Evolutionary conservation across 2,329 filamentous ascomycete species (phyloP).

Genomic region (Alternaria tenuissima): DNA sequence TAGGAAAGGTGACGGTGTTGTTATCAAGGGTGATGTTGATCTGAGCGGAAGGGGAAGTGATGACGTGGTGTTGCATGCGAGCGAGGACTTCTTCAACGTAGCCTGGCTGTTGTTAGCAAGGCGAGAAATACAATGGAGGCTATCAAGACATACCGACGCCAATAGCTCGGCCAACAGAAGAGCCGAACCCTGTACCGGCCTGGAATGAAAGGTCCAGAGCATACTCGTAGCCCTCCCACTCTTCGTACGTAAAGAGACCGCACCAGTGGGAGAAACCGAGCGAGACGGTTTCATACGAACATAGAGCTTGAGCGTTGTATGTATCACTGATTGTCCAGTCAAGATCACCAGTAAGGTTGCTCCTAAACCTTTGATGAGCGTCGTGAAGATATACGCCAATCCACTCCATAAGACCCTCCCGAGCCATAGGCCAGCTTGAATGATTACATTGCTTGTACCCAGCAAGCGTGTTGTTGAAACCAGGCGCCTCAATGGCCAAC

Average conservation of each 20-base stretch:
- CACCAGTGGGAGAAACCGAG: conserved; percentile 80
- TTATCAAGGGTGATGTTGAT: conserved; percentile 74
- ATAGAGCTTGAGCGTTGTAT: conserved; percentile 74
- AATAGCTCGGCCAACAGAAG: conserved; percentile 73
- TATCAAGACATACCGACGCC: conserved; percentile 68
- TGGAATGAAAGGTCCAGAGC: conserved; percentile 72
- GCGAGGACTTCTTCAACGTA: conserved; percentile 75
- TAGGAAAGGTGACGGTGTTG: conserved; percentile 73
- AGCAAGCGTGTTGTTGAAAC: conserved; percentile 75
- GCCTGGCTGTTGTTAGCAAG: conserved; percentile 25
- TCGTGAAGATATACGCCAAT: conserved; percentile 69
- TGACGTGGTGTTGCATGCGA: conserved; percentile 70
- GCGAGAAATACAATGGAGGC: neutral
- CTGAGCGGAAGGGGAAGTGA: conserved; percentile 53
- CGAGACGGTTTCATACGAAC: conserved; percentile 80
- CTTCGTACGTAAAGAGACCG: conserved; percentile 75
- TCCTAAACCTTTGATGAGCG: conserved; percentile 67
- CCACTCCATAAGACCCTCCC: conserved; percentile 66
- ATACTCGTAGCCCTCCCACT: conserved; percentile 78
- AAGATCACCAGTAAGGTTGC: conserved; percentile 55
- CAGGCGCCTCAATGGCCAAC: conserved; percentile 70
- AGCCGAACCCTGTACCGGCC: conserved; percentile 68
- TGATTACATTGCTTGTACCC: conserved; percentile 74
- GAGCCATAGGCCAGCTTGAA: conserved; percentile 57
- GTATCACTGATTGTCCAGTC: conserved; percentile 48